Evolutionary conservation across 345 rosid species (phyloP).

Genomic region (Citrus australasica): DNA sequence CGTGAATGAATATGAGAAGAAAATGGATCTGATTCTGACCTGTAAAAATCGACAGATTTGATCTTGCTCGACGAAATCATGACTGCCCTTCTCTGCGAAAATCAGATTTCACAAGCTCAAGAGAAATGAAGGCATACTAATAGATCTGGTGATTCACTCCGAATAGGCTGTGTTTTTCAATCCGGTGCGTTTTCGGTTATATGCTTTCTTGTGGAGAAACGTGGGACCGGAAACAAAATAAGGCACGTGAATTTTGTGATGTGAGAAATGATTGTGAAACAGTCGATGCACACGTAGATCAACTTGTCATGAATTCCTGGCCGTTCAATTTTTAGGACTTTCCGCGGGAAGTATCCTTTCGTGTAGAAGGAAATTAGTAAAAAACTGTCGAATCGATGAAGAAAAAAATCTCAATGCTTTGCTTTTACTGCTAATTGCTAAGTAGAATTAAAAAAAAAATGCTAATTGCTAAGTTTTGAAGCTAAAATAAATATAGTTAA

Average conservation of each 20-base stretch:
- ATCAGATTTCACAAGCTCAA: background rate
- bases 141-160: slow-evolving; percentile 11
- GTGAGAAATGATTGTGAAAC: background rate
- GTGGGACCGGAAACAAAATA: background rate
- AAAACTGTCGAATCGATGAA: background rate
- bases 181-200: background rate
- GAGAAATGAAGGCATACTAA: slow-evolving; percentile 7
- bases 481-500: background rate
- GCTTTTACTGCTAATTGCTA: background rate
- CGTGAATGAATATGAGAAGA: background rate
- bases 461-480: background rate
- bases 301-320: background rate
- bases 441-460: background rate
- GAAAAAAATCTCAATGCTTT: background rate
- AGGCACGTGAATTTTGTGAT: background rate
- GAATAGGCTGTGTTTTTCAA: background rate
- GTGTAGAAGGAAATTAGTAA: background rate
- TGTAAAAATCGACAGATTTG: slow-evolving; percentile 75
- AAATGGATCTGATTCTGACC: slow-evolving; percentile 49
- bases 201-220: background rate
- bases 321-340: background rate
- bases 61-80: slow-evolving; percentile 62
- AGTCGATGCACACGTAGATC: background rate
- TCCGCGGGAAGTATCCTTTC: background rate
- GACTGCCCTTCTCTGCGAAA: slow-evolving; percentile 13